phyloP scores from a whole-genome alignment of 441 rosid species.

The Macaranga tanarius region DNA sequence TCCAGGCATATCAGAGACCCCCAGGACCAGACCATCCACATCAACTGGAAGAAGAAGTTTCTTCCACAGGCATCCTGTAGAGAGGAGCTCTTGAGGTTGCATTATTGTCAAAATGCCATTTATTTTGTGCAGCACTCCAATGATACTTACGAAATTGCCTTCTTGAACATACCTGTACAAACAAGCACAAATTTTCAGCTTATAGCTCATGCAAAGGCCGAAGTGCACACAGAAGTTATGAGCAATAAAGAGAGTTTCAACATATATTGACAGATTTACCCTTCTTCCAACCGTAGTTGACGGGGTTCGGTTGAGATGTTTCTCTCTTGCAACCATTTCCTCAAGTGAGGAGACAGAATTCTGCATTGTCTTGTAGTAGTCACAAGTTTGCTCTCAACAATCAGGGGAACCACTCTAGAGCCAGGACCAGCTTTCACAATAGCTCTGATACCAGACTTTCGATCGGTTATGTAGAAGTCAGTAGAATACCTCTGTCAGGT shows the following conservation, averaged over 20 bases:
- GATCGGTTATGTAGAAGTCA: constrained; percentile 53
- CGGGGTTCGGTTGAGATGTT: constrained; percentile 45
- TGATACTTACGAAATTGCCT: constrained; percentile 45
- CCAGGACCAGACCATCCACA: constrained; percentile 45
- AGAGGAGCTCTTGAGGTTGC: constrained; percentile 40
- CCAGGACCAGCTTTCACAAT: constrained; percentile 48
- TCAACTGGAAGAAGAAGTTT: constrained; percentile 43
- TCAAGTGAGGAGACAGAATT: constrained; percentile 40
- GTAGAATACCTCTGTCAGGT: constrained; percentile 53
- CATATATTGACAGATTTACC: constrained; percentile 26
- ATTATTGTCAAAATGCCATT: constrained; percentile 39
- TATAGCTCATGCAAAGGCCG: background rate
- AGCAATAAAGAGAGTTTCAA: background rate
- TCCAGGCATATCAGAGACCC: constrained; percentile 26
- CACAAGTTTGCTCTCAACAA: constrained; percentile 47
- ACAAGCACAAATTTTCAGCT: constrained; percentile 18
- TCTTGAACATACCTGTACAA: constrained; percentile 48
- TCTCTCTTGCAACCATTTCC: constrained; percentile 49
- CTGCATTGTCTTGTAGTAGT: constrained; percentile 36
- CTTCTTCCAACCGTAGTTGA: constrained; percentile 43
- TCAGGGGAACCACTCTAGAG: constrained; percentile 46
- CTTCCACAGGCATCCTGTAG: constrained; percentile 51
- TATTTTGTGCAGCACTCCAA: constrained; percentile 35
- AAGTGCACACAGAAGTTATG: background rate
- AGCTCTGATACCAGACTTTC: constrained; percentile 45